Conservation (phyloP, 2,329 filamentous ascomycete genomes). For the Aspergillus brunneoviolaceus region DNA sequence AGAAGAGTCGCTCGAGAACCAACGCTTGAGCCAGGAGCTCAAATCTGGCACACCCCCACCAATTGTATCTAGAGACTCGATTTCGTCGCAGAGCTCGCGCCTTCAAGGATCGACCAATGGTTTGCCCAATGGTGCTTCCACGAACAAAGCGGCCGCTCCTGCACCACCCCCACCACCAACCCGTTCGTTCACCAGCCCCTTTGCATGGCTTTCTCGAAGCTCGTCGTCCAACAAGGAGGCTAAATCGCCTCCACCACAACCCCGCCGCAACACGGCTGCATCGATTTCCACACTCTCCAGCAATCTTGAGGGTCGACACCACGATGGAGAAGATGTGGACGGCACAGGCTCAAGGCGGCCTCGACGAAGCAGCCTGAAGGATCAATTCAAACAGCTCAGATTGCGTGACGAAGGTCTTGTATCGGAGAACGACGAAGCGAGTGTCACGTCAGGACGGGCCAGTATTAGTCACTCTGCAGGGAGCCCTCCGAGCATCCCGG, state of each 20-base stretch:
- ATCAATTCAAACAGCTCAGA: constrained; percentile 75
- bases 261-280: constrained; percentile 72
- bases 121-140: constrained; percentile 60
- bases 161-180: constrained; percentile 43
- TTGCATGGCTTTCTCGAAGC: constrained; percentile 76
- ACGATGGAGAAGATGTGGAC: constrained; percentile 63
- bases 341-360: constrained; percentile 46
- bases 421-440: constrained; percentile 56
- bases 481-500: constrained; percentile 52
- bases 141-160: constrained; percentile 38
- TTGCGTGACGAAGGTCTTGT: constrained; percentile 71
- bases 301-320: constrained; percentile 76
- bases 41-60: constrained; percentile 31
- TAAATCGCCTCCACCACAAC: constrained; percentile 53
- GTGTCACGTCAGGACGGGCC: constrained; percentile 46
- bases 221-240: constrained; percentile 56
- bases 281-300: constrained; percentile 76
- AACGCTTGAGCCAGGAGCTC: constrained; percentile 25
- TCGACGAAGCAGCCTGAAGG: constrained; percentile 66
- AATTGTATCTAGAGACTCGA: constrained; percentile 34
- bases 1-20: constrained; percentile 32
- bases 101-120: constrained; percentile 65
- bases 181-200: constrained; percentile 83
- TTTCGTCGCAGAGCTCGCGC: constrained; percentile 33
- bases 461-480: constrained; percentile 44